A percentile compares a stretch with the other conserved stretches of the same genome.
phyloP scores from a whole-genome alignment of 208 protist species.

The Acanthamoeba culbertsoni region DNA sequence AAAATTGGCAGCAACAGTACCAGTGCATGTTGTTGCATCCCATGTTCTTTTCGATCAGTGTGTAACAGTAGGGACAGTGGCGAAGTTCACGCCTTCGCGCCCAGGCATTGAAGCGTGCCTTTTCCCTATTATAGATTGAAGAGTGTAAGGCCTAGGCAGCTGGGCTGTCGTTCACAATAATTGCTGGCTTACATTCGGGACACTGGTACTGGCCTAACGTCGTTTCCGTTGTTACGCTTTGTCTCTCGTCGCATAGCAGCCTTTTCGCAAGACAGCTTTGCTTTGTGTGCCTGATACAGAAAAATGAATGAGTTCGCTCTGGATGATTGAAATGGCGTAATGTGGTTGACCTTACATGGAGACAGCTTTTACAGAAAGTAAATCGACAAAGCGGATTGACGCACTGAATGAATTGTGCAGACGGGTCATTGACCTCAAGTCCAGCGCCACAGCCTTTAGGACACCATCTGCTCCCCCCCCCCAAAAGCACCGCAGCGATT shows the following conservation, averaged over 20 bases:
- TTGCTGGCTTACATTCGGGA: not conserved
- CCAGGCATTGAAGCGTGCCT: not conserved
- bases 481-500: not conserved
- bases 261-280: not conserved
- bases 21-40: not conserved
- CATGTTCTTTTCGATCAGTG: not conserved
- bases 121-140: not conserved
- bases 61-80: not conserved
- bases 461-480: not conserved
- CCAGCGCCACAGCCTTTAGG: not conserved
- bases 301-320: not conserved
- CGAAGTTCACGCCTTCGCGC: not conserved
- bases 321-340: not conserved
- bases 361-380: not conserved
- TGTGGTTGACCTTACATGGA: not conserved
- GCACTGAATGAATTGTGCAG: not conserved
- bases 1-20: not conserved
- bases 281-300: not conserved
- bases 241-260: not conserved
- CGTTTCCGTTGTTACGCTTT: not conserved
- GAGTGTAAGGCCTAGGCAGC: not conserved
- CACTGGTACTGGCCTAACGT: not conserved
- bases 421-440: not conserved
- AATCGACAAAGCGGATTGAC: not conserved
- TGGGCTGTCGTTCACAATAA: not conserved